These are phyloP conservation scores for Bimuria novae-zelandiae DNA, from an alignment of 2,329 filamentous ascomycete species.

Conservation along the genomic window DNA sequence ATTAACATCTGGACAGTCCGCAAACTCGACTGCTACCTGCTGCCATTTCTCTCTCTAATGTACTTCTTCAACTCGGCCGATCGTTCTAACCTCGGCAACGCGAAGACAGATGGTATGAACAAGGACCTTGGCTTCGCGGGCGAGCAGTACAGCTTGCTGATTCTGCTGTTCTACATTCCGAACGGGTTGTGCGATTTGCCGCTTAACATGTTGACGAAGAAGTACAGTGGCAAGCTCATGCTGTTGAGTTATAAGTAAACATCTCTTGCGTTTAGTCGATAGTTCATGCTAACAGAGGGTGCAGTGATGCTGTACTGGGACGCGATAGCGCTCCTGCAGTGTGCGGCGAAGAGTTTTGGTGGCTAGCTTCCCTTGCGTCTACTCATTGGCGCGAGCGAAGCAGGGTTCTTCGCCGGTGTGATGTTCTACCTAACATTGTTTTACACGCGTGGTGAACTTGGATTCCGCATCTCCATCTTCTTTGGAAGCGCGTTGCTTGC, in stretches of 20 bases:
- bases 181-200: constrained; percentile 57
- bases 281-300: constrained; percentile 13
- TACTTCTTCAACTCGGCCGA: constrained; percentile 47
- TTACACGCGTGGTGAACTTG: constrained; percentile 49
- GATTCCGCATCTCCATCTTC: constrained; percentile 52
- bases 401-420: constrained; percentile 59
- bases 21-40: constrained; percentile 51
- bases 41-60: constrained; percentile 52
- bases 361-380: constrained; percentile 57
- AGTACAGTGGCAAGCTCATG: constrained; percentile 52
- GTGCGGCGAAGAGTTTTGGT: constrained; percentile 54
- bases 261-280: neutral
- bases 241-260: constrained; percentile 38
- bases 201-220: constrained; percentile 55
- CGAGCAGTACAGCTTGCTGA: constrained; percentile 50
- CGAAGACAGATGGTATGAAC: constrained; percentile 57
- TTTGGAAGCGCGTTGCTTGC: constrained; percentile 50
- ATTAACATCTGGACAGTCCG: constrained; percentile 16
- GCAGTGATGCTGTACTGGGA: constrained; percentile 56
- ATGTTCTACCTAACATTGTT: constrained; percentile 61
- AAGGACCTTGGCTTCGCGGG: constrained; percentile 50
- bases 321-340: constrained; percentile 54
- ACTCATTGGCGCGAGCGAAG: constrained; percentile 55
- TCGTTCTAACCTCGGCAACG: constrained; percentile 54
- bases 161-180: constrained; percentile 58